Evolutionary conservation across 257 asterid genomes (phyloP).

Genomic region (Solanum dulcamara): DNA sequence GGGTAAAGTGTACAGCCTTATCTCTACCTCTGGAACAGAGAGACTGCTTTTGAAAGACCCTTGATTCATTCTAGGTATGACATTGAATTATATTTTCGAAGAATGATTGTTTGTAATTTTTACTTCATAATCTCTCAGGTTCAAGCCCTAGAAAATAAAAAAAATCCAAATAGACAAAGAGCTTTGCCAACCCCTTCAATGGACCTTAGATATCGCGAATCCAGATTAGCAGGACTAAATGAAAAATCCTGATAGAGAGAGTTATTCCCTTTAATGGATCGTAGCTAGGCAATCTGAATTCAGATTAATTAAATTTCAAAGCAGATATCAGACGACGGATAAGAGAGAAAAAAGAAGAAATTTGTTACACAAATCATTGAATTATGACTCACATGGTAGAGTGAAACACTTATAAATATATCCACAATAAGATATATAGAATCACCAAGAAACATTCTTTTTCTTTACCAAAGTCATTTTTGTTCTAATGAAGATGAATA

Average conservation of each 20-base stretch:
- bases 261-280: not conserved
- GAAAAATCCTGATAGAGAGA: not conserved
- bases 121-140: not conserved
- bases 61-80: not conserved
- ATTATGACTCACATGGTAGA: not conserved
- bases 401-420: not conserved
- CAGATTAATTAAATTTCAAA: fast-evolving
- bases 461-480: not conserved
- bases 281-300: not conserved
- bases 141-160: not conserved
- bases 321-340: fast-evolving
- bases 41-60: fast-evolving
- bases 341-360: not conserved
- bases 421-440: not conserved
- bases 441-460: not conserved
- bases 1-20: not conserved
- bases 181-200: not conserved
- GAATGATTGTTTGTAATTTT: not conserved
- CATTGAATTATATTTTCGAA: not conserved
- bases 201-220: not conserved
- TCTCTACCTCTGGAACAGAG: fast-evolving
- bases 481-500: not conserved
- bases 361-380: not conserved
- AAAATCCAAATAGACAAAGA: fast-evolving
- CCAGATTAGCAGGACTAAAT: not conserved